A percentile compares a stretch with the other conserved stretches of the same genome.
Conservation (phyloP, 306 rosid genomes). For the Crotalaria pallida region DNA sequence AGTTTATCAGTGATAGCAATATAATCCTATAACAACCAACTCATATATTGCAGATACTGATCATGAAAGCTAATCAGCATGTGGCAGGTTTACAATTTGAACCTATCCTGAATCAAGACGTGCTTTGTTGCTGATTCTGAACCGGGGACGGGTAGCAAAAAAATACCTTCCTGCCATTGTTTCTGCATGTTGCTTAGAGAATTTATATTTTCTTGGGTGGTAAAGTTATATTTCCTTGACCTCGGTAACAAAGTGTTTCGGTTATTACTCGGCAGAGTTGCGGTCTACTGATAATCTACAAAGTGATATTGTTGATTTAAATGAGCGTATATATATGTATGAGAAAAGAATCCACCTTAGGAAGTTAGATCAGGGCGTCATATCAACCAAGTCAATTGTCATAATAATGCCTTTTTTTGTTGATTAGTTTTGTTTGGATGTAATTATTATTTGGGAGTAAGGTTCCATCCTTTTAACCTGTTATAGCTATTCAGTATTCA, state of each 20-base stretch:
- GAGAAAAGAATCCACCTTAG: not conserved
- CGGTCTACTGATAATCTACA: not conserved
- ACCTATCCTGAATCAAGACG: too few relatives aligned
- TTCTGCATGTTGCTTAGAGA: not conserved
- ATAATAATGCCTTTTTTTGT: not conserved
- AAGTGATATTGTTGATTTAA: not conserved
- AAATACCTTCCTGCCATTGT: not conserved
- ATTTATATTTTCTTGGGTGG: not conserved
- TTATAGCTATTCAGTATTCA: slow-evolving; percentile 11
- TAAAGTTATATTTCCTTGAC: not conserved
- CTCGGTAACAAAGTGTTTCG: not conserved
- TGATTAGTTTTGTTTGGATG: not conserved
- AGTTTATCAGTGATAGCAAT: not conserved
- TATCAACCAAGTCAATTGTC: not conserved
- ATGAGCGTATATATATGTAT: not conserved
- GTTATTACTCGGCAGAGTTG: not conserved
- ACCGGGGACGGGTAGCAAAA: not conserved
- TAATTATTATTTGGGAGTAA: not conserved
- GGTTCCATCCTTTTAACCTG: not conserved
- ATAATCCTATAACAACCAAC: not conserved
- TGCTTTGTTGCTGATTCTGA: not conserved
- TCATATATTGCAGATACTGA: not conserved
- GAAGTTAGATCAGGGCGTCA: slow-evolving; percentile 6
- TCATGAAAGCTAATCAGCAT: not conserved
- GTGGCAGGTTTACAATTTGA: not conserved